A percentile compares a stretch with the other conserved stretches of the same genome.
Evolutionary conservation across 2,329 filamentous ascomycete genomes (phyloP).

Genomic region (Alternaria postmessia): DNA sequence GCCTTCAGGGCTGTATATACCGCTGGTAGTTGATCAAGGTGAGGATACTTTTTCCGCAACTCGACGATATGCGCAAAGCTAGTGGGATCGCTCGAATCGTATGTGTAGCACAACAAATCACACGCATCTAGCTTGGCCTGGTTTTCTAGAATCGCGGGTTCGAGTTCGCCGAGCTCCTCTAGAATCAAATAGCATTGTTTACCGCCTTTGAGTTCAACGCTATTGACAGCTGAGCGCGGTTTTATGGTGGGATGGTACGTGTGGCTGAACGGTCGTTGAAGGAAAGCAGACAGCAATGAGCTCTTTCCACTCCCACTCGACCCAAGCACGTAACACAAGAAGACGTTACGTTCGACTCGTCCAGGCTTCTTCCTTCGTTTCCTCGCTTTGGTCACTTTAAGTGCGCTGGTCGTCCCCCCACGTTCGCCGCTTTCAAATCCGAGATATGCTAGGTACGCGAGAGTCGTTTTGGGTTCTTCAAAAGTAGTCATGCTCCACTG

Average conservation of each 20-base stretch:
- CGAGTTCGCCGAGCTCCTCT: constrained; percentile 93
- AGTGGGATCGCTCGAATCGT: constrained; percentile 96
- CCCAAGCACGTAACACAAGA: constrained; percentile 91
- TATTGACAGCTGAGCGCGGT: constrained; percentile 91
- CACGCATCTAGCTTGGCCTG: constrained; percentile 88
- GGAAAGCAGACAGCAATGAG: constrained; percentile 86
- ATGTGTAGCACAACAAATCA: constrained; percentile 93
- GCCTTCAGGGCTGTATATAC: constrained; percentile 95
- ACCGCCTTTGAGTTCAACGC: constrained; percentile 91
- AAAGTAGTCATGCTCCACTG: constrained; percentile 99
- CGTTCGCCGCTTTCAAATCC: constrained; percentile 84
- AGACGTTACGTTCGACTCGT: constrained; percentile 90
- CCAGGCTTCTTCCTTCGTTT: constrained; percentile 84
- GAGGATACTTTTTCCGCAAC: constrained; percentile 78
- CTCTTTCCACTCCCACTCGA: constrained; percentile 89
- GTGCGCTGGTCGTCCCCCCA: constrained; percentile 79
- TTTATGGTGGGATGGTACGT: constrained; percentile 95
- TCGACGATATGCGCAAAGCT: constrained; percentile 92
- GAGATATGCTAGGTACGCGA: constrained; percentile 95
- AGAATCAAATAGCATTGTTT: constrained; percentile 97
- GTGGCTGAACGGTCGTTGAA: constrained; percentile 83
- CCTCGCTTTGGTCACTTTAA: constrained; percentile 91
- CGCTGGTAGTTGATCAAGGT: constrained; percentile 86
- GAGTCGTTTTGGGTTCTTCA: constrained; percentile 89
- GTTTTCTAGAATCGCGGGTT: constrained; percentile 93